These are phyloP conservation scores for Cryphonectria nitschkei DNA, from an alignment of 2,329 filamentous ascomycete genomes.

Conservation along the genomic window DNA sequence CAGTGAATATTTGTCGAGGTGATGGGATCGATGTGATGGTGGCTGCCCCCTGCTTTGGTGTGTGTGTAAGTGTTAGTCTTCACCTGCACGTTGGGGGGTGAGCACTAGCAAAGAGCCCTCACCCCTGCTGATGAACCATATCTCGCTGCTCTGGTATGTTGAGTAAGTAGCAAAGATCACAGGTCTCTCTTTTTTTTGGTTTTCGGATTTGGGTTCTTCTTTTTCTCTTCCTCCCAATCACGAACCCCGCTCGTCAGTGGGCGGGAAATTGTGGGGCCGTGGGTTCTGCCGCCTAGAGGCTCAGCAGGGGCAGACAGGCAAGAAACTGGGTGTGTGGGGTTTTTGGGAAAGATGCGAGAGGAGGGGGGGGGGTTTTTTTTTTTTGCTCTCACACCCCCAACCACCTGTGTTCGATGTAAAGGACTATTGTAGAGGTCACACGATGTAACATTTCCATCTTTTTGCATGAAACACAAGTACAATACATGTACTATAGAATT, in stretches of 20 bases:
- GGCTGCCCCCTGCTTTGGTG: not conserved
- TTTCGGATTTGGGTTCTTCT: not conserved
- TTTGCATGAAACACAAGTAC: too few species aligned
- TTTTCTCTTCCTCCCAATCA: not conserved
- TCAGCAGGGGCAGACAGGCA: not conserved
- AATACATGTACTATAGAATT: too few species aligned
- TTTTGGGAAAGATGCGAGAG: too few species aligned
- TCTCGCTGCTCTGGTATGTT: not conserved
- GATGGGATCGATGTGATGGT: too few species aligned
- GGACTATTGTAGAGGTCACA: too few species aligned
- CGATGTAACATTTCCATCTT: too few species aligned
- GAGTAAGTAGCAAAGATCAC: not conserved
- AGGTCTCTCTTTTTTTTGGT: not conserved
- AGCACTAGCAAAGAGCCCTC: not conserved
- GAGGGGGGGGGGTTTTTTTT: too few species aligned
- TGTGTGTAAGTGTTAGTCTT: not conserved
- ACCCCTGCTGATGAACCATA: not conserved
- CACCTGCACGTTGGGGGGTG: not conserved
- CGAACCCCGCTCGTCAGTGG: not conserved
- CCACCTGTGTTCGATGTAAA: too few species aligned
- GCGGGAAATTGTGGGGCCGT: constrained; percentile 1
- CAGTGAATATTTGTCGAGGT: not conserved
- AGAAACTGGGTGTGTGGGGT: not conserved
- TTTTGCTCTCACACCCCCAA: too few species aligned
- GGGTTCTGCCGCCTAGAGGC: not conserved